Evolutionary conservation across 169 alveolate genomes (phyloP).

Genomic region (Cryptosporidium sp.): DNA sequence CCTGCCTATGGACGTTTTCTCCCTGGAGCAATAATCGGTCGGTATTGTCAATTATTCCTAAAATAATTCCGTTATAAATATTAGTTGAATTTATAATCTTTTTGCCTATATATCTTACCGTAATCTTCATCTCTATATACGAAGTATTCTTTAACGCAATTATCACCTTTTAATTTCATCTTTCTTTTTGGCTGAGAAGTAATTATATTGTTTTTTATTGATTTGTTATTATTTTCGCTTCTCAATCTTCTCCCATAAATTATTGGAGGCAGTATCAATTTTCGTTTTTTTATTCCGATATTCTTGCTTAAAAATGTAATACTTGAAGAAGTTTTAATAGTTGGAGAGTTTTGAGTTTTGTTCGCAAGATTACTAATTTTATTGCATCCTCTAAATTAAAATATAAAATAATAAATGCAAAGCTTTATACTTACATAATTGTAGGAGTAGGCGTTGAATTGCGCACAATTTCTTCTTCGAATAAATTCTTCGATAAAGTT

Average conservation of each 20-base stretch:
- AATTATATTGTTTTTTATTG: neutral
- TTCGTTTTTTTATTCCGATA: constrained; percentile 60
- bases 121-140: constrained; percentile 61
- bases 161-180: constrained; percentile 32
- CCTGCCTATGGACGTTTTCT: constrained; percentile 66
- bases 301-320: constrained; percentile 34
- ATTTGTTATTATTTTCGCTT: neutral
- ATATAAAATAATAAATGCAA: neutral
- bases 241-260: constrained; percentile 14
- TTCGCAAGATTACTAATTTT: neutral
- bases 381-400: neutral
- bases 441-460: constrained; percentile 29
- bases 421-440: constrained; percentile 35
- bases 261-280: constrained; percentile 56
- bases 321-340: constrained; percentile 59
- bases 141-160: constrained; percentile 15
- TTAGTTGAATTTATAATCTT: neutral
- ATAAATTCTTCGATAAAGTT: neutral
- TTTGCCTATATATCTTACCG: constrained; percentile 40
- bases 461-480: neutral
- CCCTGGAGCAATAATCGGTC: constrained; percentile 16
- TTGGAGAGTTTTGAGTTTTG: constrained; percentile 35
- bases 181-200: constrained; percentile 36
- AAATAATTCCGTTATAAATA: neutral
- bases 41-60: constrained; percentile 60